Conservation (phyloP, 352 stramenopile species). For the Pythium aquatile region DNA sequence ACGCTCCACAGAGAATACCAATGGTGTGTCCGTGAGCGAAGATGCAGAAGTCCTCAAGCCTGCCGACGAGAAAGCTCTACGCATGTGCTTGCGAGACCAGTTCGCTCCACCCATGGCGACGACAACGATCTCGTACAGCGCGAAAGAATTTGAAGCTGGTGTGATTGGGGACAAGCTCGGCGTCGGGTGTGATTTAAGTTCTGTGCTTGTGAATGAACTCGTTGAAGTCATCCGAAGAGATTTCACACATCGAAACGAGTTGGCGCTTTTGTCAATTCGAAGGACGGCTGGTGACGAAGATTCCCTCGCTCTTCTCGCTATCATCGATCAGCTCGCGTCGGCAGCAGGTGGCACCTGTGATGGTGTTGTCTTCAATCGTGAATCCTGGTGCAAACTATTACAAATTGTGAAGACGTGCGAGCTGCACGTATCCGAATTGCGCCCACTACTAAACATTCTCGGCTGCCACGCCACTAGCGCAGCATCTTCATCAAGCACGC, state of each 20-base stretch:
- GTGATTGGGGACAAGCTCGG: not conserved
- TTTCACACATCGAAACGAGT: not conserved
- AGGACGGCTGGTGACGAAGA: not conserved
- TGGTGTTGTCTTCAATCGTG: not conserved
- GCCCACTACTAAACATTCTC: not conserved
- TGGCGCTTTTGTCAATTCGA: not conserved
- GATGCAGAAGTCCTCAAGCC: not conserved
- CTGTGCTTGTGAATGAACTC: conserved; percentile 9
- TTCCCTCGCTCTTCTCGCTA: not conserved
- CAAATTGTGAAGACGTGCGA: not conserved
- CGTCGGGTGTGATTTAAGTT: not conserved
- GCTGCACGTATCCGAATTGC: not conserved
- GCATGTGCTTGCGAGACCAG: conserved; percentile 5
- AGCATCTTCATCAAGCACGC: not conserved
- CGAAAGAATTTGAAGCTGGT: conserved; percentile 18
- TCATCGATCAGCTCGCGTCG: not conserved
- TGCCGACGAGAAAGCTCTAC: conserved; percentile 1
- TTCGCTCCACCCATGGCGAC: not conserved
- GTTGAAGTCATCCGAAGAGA: not conserved
- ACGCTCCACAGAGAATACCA: not conserved
- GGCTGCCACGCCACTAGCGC: not conserved
- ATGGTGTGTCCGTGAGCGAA: not conserved
- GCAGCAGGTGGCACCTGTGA: not conserved
- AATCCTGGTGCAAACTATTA: not conserved
- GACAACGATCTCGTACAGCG: conserved; percentile 1